Base-by-base conservation (phyloP, 2,329 filamentous ascomycete genomes). In the Botrytis cinerea region DNA sequence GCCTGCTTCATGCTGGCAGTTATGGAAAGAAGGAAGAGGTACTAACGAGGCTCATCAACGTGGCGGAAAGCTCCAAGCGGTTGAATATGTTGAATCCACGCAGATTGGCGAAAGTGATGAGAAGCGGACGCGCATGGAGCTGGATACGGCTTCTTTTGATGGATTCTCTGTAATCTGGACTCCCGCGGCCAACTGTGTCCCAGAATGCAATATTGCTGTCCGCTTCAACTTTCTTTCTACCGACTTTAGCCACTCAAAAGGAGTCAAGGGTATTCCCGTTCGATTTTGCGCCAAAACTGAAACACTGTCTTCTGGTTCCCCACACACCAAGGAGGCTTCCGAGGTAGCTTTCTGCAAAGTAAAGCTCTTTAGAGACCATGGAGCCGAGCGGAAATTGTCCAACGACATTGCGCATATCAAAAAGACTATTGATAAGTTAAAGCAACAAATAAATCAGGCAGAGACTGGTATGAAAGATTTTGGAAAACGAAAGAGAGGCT, bases 151-250 rank as follows among this genome's bases (percentile, higher is more conserved):
- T 5, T 97, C 94, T 0, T 98, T 98, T 77, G 95, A 98, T 80
- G 95, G 95, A 0, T 98, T 98, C 81, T 95, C 92, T 10, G 93
- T 98, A 7, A 89, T 91, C 9, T 98, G 95, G 95, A 93, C 91
- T 0, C 92, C 94, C 0, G 91, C 90, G 7, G 83, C 88, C 60
- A 91, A 90, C 67, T 90, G 91, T 0, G 83, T 85, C 0, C 85
- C 92, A 5, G 94, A 98, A 78, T 96, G 94, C 81, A 93, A 90
- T 67, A 90, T 99, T 73, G 92, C 94, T 14, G 93, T 98, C 20
- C 93, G 96, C 63, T 99, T 98, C 86, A 99, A 99, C 84, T 99
- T 99, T 81, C 86, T 99, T 0, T 99, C 96, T 0, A 99, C 96
- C 14, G 96, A 99, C 81, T 99, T 98, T 81, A 98, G 95, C 82